Conservation (phyloP, 2,329 filamentous ascomycete species). For the Paramyrothecium roridum region DNA sequence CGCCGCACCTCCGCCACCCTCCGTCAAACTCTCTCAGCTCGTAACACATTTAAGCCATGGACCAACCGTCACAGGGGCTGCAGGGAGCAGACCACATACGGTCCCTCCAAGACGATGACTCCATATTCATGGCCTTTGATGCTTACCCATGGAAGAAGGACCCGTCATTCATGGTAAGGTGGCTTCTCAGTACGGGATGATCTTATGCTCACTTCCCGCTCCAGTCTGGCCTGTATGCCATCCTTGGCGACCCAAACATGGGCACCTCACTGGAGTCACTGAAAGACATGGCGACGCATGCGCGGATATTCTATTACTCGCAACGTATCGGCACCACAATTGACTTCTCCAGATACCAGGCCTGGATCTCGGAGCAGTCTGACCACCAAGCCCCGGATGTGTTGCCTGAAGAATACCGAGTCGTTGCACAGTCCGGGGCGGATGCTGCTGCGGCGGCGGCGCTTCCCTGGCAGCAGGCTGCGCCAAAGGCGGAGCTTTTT, state of each 20-base stretch:
- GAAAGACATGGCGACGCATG: slow-evolving; percentile 59
- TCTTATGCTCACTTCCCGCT: neutral
- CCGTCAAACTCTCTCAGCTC: no score
- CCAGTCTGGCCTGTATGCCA: slow-evolving; percentile 59
- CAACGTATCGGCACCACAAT: slow-evolving; percentile 49
- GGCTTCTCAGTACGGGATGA: neutral
- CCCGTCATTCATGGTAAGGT: slow-evolving; percentile 60
- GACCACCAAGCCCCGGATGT: slow-evolving; percentile 30
- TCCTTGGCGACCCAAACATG: slow-evolving; percentile 52
- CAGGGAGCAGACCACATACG: slow-evolving; percentile 34
- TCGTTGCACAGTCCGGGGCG: neutral
- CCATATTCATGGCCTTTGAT: slow-evolving; percentile 60
- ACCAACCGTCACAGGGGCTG: slow-evolving; percentile 16
- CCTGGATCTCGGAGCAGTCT: slow-evolving; percentile 48
- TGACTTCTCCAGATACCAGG: slow-evolving; percentile 65
- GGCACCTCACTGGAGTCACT: slow-evolving; percentile 44
- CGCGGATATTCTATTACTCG: slow-evolving; percentile 65
- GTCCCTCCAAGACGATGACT: slow-evolving; percentile 32
- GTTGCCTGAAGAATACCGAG: slow-evolving; percentile 29
- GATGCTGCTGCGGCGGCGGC: slow-evolving; percentile 3
- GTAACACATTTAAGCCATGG: slow-evolving; percentile 5
- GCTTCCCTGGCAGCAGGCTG: slow-evolving; percentile 46
- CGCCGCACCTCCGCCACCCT: neutral
- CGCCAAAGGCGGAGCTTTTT: slow-evolving; percentile 44
- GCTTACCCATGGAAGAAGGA: slow-evolving; percentile 67